phyloP scores from a whole-genome alignment of 2,329 filamentous ascomycete species.

The Alternaria viburni region DNA sequence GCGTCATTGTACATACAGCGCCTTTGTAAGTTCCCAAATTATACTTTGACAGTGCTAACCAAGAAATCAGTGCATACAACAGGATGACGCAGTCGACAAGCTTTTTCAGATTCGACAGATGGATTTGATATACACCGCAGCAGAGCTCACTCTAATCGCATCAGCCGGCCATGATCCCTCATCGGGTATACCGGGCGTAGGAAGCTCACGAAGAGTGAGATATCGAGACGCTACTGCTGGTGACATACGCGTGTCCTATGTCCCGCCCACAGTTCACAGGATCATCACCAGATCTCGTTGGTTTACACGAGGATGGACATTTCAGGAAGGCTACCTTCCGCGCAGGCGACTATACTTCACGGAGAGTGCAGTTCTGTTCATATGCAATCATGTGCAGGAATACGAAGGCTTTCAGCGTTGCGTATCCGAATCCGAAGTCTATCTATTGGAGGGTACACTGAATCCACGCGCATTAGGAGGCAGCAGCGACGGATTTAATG shows the following conservation, averaged over 20 bases:
- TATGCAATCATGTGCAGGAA: rapidly evolving
- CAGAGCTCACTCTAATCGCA: neutral
- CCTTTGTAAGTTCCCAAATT: neutral
- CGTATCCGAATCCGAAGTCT: too few species aligned
- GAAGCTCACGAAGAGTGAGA: neutral
- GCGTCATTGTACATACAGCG: neutral
- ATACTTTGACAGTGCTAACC: rapidly evolving
- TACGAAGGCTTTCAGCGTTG: neutral
- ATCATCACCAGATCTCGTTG: rapidly evolving
- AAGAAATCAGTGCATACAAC: neutral
- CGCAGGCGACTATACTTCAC: neutral
- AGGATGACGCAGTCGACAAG: rapidly evolving
- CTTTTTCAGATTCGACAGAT: rapidly evolving
- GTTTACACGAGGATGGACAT: neutral
- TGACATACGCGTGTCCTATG: neutral
- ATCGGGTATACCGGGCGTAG: neutral
- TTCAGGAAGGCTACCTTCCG: neutral
- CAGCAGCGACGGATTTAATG: too few species aligned
- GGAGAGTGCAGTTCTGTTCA: rapidly evolving
- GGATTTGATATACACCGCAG: neutral
- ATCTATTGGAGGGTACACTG: neutral
- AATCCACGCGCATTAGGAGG: rapidly evolving
- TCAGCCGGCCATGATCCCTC: neutral
- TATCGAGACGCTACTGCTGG: neutral
- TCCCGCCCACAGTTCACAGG: rapidly evolving